These are phyloP conservation scores for Xylariales sp. DNA, from an alignment of 2,329 filamentous ascomycete genomes.

Conservation along the genomic window DNA sequence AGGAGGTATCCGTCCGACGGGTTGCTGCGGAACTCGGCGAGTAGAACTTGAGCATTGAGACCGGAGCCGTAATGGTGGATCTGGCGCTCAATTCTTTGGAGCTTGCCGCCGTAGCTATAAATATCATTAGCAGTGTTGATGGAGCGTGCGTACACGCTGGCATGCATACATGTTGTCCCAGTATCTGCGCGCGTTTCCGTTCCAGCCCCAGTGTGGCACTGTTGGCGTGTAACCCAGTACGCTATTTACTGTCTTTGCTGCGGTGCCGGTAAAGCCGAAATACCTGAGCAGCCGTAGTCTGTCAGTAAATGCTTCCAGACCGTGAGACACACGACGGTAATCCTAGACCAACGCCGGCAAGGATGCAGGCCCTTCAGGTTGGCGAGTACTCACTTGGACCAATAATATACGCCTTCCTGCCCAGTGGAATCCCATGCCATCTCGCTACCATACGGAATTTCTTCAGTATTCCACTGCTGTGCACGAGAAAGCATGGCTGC, in stretches of 20 bases:
- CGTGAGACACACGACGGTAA: too few species aligned
- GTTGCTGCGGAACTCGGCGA: slow-evolving; percentile 44
- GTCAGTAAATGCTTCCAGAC: neutral
- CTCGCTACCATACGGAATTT: slow-evolving; percentile 54
- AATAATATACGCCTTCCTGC: slow-evolving; percentile 58
- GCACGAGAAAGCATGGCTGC: slow-evolving; percentile 45
- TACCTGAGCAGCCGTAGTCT: slow-evolving; percentile 27
- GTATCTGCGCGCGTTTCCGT: slow-evolving; percentile 55
- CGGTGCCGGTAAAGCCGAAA: slow-evolving; percentile 42
- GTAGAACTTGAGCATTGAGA: slow-evolving; percentile 51
- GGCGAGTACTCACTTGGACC: slow-evolving; percentile 46
- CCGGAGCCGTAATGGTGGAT: slow-evolving; percentile 59
- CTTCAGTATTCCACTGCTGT: slow-evolving; percentile 42
- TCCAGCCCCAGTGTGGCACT: slow-evolving; percentile 58
- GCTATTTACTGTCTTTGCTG: slow-evolving; percentile 45
- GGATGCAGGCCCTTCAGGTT: too few species aligned
- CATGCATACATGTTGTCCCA: slow-evolving; percentile 56
- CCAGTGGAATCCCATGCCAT: slow-evolving; percentile 61
- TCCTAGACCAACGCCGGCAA: too few species aligned
- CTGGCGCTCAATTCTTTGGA: slow-evolving; percentile 40
- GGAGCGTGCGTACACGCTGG: too few species aligned
- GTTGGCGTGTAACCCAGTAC: slow-evolving; percentile 54
- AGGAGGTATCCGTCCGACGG: slow-evolving; percentile 45
- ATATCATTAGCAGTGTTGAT: neutral
- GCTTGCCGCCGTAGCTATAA: slow-evolving; percentile 36